These are phyloP conservation scores for Tuber indicum DNA, from an alignment of 495 filamentous ascomycete genomes.

Conservation along the genomic window DNA sequence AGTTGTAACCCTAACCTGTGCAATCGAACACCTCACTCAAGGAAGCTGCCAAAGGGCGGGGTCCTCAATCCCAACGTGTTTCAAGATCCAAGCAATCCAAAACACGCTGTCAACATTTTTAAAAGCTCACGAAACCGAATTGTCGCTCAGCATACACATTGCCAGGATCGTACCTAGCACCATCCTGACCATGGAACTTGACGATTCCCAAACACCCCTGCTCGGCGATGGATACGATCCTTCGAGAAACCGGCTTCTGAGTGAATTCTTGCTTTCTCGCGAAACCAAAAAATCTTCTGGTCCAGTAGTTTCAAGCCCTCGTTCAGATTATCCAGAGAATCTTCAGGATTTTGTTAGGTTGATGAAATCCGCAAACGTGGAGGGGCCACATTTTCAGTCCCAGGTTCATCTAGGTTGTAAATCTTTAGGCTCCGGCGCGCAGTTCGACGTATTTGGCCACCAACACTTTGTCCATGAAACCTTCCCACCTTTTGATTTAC, in stretches of 20 bases:
- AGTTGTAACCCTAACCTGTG: neutral
- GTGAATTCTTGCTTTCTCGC: neutral
- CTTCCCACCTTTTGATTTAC: slow-evolving; percentile 19
- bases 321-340: neutral
- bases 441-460: slow-evolving; percentile 23
- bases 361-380: slow-evolving; percentile 10
- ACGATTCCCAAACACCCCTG: neutral
- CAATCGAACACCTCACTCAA: neutral
- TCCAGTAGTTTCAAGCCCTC: neutral
- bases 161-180: neutral
- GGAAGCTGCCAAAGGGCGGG: neutral
- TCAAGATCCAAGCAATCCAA: neutral
- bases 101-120: neutral
- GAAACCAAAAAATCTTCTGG: neutral
- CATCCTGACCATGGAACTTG: neutral
- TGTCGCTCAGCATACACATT: neutral
- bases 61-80: neutral
- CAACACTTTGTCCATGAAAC: neutral
- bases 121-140: neutral
- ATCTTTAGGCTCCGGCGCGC: slow-evolving; percentile 14
- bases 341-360: slow-evolving; percentile 12
- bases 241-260: neutral
- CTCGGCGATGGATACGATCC: neutral
- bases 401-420: slow-evolving; percentile 13
- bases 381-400: slow-evolving; percentile 9